phyloP scores from a whole-genome alignment of 2,329 filamentous ascomycete genomes.

The Parastagonospora nodorum region DNA sequence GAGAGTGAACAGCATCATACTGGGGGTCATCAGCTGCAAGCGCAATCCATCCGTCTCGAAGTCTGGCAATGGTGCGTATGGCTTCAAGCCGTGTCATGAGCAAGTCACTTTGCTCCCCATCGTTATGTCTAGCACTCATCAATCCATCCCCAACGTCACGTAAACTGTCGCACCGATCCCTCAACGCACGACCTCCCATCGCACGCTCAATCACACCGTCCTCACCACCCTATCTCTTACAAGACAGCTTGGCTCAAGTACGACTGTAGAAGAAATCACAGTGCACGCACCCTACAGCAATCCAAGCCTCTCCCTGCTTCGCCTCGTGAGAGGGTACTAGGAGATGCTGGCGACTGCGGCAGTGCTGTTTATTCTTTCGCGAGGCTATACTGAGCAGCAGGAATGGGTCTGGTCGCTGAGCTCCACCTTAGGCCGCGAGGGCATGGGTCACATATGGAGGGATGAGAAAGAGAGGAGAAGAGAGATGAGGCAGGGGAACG shows the following conservation, averaged over 20 bases:
- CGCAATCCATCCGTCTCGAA: too few relatives aligned
- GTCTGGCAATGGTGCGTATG: too few relatives aligned
- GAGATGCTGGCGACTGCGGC: slow-evolving; percentile 32
- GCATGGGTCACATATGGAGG: slow-evolving; percentile 1
- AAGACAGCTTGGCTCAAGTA: slow-evolving; percentile 8
- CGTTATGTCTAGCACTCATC: neutral
- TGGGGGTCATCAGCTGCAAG: too few relatives aligned
- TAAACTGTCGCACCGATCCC: neutral
- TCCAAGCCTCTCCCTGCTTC: slow-evolving; percentile 2
- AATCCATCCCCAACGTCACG: neutral
- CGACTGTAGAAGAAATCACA: neutral
- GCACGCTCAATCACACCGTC: slow-evolving; percentile 8
- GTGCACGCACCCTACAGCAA: slow-evolving; percentile 13
- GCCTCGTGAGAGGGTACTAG: slow-evolving; percentile 7
- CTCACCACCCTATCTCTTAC: slow-evolving; percentile 12
- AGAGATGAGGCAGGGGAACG: neutral
- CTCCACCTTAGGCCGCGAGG: slow-evolving; percentile 58
- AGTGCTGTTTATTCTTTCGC: slow-evolving; percentile 52
- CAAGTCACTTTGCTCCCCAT: neutral
- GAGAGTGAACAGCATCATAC: too few relatives aligned
- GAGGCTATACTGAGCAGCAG: slow-evolving; percentile 60
- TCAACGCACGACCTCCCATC: neutral
- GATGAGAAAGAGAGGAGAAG: slow-evolving; percentile 1
- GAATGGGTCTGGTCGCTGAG: slow-evolving; percentile 57
- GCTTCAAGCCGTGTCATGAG: too few relatives aligned